Evolutionary conservation across 2,329 filamentous ascomycete species (phyloP), one percentile per base, ranked within the genome.

Genomic region (Aspergillus eucalypticola): DNA sequence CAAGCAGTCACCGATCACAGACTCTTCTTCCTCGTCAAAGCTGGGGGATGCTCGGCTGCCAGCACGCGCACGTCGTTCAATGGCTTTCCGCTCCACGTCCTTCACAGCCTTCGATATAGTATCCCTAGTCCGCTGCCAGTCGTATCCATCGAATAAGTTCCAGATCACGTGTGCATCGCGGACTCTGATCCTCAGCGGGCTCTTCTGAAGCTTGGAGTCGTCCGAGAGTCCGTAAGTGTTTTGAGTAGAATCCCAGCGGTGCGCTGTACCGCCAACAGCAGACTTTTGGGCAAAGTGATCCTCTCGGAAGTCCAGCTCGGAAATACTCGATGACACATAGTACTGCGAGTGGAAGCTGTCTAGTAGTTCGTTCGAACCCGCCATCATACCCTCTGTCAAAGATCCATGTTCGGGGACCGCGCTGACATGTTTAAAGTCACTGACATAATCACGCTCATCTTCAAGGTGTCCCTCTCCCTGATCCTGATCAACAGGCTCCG

Each of bases 131-230:
- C 86, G 85, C 67, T 88, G 86, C 96, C 96, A 99, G 76, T 99
- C 96, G 73, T 96, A 99, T 1, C 95, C 95, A 79, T 99, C 95
- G 75, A 95, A 97, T 1, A 99, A 81, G 71, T 99, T 96, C 95
- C 95, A 99, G 61, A 98, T 97, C 54, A 97, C 81, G 72, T 98
- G 92, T 5, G 96, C 88, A 71, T 97, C 92, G 25, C 91, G 88
- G 15, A 98, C 84, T 5, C 87, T 87, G 2, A 97, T 82, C 64
- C 87, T 88, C 13, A 99, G 78, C 5, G 94, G 91, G 63, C 89
- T 91, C 56, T 82, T 82, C 41, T 83, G 82, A 8, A 88, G 80
- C 62, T 88, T 86, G 8, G 79, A 74, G 53, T 85, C 82, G 46
- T 89, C 88, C 1, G 86, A 83, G 44, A 83, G 80, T 56, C 90